Percentiles rank a stretch among this genome's conserved stretches.
Conservation (phyloP, 805 yeast genomes). For the Wickerhamomyces mucosus region DNA sequence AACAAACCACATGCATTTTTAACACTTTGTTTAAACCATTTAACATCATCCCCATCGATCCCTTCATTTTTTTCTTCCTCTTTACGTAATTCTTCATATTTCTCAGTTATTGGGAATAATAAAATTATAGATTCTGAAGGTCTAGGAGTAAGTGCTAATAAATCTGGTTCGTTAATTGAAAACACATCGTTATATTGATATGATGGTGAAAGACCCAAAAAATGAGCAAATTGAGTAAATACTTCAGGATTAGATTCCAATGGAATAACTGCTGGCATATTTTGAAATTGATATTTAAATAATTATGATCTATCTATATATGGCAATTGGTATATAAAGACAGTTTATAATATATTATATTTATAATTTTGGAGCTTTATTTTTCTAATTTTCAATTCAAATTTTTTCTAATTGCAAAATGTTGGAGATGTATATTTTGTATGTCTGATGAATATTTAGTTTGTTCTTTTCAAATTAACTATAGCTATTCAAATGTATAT, state of each 20-base stretch:
- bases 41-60: conserved; percentile 21
- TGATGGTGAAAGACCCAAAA: conserved; percentile 55
- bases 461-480: too few species aligned
- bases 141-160: conserved; percentile 70
- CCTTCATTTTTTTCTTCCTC: conserved; percentile 25
- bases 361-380: too few species aligned
- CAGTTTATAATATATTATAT: too few species aligned
- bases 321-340: too few species aligned
- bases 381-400: too few species aligned
- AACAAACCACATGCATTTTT: conserved; percentile 89
- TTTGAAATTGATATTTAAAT: too few species aligned
- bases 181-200: conserved; percentile 71
- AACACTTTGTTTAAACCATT: conserved; percentile 84
- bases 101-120: conserved; percentile 67
- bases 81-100: conserved; percentile 44
- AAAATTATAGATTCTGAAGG: conserved; percentile 72
- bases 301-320: too few species aligned
- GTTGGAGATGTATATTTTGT: too few species aligned
- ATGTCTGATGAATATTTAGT: too few species aligned
- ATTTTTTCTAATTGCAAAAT: too few species aligned
- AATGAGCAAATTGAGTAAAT: conserved; percentile 58
- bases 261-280: conserved; percentile 65
- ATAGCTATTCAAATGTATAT: too few species aligned
- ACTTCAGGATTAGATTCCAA: conserved; percentile 86
- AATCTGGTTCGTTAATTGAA: conserved; percentile 77